Evolutionary conservation across 768 basidiomycete species (phyloP), one percentile per base, ranked within the genome.

Genomic region (Crucibulum laeve): DNA sequence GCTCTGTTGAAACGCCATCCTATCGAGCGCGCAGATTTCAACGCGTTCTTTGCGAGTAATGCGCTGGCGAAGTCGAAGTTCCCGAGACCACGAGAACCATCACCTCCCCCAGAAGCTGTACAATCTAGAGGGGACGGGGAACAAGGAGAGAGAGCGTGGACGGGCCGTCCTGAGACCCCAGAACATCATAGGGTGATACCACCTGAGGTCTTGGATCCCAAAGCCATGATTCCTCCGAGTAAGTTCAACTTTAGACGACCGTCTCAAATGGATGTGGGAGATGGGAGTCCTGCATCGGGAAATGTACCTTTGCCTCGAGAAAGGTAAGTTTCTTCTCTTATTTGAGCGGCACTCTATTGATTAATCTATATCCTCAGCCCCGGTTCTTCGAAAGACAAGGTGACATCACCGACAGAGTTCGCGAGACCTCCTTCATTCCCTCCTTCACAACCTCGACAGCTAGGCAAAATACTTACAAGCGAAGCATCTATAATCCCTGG

Each of bases 41-140:
- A 94, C 10, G 90, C 93, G 32, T 97, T 96, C 66, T 99, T 99
- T 60, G 73, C 74, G 40, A 90, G 87, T 50, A 75, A 74, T 24
- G 92, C 85, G 25, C 69, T 87, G 51, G 82, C 76, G 21, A 87
- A 84, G 58, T 84, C 78, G 28, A 91, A 84, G 65, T 90, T 90
- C 55, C 81, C 84, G 4, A 67, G 81, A 35, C 79, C 81, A 5
- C 57, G 63, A 32, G 64, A 68, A 47, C 57, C 59, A 22, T 47
- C 59, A 19, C 62, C 64, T 15, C 60, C 65, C 8, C 55, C 67
- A 6, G 21, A 54, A 8, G 63, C 13, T 53, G 53, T 45, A 11
- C 53, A 26, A 36, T 54, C 44, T 44, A 55, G 59, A 44, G 47
- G 57, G 8, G 56, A 60, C 22, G 63, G 64, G 7, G 64, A 62